Evolutionary conservation across 2,329 filamentous ascomycete species (phyloP), one percentile per base, ranked within the genome.

Genomic region (Metarhizium anisopliae): DNA sequence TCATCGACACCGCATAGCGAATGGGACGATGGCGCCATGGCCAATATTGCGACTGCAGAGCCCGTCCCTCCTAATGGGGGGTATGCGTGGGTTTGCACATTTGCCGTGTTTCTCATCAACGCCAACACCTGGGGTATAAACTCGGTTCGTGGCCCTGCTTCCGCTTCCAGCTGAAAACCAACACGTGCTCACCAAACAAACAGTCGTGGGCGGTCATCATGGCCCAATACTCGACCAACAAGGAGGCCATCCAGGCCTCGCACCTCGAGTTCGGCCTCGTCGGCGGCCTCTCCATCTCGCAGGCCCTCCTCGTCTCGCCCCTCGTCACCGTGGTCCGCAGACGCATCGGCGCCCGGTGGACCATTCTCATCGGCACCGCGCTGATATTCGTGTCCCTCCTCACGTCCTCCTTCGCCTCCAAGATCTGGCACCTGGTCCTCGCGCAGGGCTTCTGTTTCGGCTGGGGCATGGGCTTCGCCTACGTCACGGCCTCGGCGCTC

Each of bases 351-450:
- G 65, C 66, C 10, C n/a, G 65, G 3, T 52, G 59, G 2, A 68
- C 71, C 0, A 72, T 85, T 62, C 61, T 83, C 2, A 68, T 82
- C 6, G 80, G 82, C 0, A 78, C 81, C 0, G 18, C 80, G 1
- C 74, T 81, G 0, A 80, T 79, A 0, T 69, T 75, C 6, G 71
- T 71, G 0, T 77, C 76, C 6, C 69, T 85, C 30, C 75, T 84
- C 6, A 72, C 72, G 1, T 77, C 83, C 0, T 78, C 74, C 4
- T 80, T 83, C 52, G 73, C 80, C 0, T 73, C 62, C 0, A 55
- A 73, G 8, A 77, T 82, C 13, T 85, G 81, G 82, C 82, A 85
- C 10, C 69, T 86, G 0, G 84, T 84, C 56, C 70, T 86, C 0
- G 74, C 72, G 2, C 82, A 85, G 58, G 83, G 83, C 0, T 64